Evolutionary conservation across 192 early-diverging fungal species (phyloP).

Genomic region (Coemansia sp.): DNA sequence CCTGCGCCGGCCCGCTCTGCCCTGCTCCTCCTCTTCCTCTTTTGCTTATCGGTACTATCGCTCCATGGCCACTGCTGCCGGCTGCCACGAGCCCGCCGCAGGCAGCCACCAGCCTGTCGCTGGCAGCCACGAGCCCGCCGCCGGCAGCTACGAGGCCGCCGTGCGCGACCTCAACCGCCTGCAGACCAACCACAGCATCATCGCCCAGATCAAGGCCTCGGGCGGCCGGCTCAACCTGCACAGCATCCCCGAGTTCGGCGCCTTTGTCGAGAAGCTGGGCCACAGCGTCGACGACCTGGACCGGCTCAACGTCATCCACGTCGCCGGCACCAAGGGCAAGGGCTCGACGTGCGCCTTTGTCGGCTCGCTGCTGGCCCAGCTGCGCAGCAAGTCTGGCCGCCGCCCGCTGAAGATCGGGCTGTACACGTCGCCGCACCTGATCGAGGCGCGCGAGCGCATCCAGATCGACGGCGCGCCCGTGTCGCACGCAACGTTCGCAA

Average conservation of each 20-base stretch:
- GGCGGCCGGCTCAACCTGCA: conserved; percentile 27
- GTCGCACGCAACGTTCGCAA: conserved; percentile 64
- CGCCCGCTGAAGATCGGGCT: conserved; percentile 57
- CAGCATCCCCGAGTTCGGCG: conserved; percentile 30
- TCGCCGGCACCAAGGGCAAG: conserved; percentile 85
- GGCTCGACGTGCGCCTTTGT: conserved; percentile 80
- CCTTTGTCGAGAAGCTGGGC: conserved; percentile 27
- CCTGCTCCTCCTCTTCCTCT: too few relatives aligned
- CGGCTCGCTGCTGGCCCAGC: conserved; percentile 68
- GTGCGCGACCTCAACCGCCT: conserved; percentile 74
- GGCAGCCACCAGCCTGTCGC: too few relatives aligned
- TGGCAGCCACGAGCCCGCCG: too few relatives aligned
- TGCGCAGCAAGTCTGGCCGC: neutral
- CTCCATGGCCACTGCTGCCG: too few relatives aligned
- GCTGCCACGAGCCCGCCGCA: too few relatives aligned
- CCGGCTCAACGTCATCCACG: conserved; percentile 70
- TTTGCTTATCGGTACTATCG: too few relatives aligned
- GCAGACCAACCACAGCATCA: conserved; percentile 79
- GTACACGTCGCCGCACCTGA: conserved; percentile 91
- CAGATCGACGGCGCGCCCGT: conserved; percentile 85
- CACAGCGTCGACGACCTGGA: conserved; percentile 63
- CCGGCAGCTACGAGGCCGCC: conserved; percentile 53
- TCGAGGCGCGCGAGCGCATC: conserved; percentile 90
- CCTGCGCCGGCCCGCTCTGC: too few relatives aligned
- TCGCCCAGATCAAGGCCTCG: conserved; percentile 63